Percentiles rank a stretch among this genome's conserved stretches.
phyloP scores from a whole-genome alignment of 1,284 basidiomycete genomes.

The Mycena citricolor region DNA sequence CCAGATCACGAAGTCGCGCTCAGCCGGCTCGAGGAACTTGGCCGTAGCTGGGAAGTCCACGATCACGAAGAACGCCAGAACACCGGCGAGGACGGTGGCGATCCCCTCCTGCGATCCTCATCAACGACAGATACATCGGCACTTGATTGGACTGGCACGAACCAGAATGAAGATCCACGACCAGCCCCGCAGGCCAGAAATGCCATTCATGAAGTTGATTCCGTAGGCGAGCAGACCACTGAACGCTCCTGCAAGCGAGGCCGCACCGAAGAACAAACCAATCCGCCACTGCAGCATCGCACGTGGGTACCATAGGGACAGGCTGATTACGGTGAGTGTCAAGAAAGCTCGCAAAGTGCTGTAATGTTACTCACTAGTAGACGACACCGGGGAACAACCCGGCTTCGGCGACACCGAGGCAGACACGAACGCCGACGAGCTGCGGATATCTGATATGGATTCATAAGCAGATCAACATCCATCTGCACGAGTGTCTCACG shows the following conservation, averaged over 20 bases:
- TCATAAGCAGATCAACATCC: background rate
- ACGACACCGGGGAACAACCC: slow-evolving; percentile 70
- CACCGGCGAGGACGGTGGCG: slow-evolving; percentile 16
- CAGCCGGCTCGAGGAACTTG: slow-evolving; percentile 41
- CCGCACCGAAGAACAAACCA: slow-evolving; percentile 36
- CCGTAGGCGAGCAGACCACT: slow-evolving; percentile 40
- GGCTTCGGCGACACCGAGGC: slow-evolving; percentile 66
- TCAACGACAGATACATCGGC: background rate
- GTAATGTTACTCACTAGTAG: slow-evolving; percentile 55
- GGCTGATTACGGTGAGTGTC: slow-evolving; percentile 26
- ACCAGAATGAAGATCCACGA: slow-evolving; percentile 24
- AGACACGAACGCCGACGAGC: slow-evolving; percentile 59
- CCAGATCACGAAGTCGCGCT: slow-evolving; percentile 40
- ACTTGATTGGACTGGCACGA: background rate
- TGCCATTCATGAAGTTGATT: slow-evolving; percentile 38
- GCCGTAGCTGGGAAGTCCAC: slow-evolving; percentile 47
- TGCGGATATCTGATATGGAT: slow-evolving; percentile 51
- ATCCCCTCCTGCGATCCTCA: slow-evolving; percentile 21
- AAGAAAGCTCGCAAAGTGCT: background rate
- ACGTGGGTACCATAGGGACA: slow-evolving; percentile 53
- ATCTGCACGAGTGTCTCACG: slow-evolving; percentile 33
- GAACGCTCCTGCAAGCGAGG: slow-evolving; percentile 37
- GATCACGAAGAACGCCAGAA: slow-evolving; percentile 30
- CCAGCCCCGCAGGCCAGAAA: slow-evolving; percentile 23
- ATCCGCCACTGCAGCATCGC: slow-evolving; percentile 45